Evolutionary conservation across 2,329 filamentous ascomycete genomes (phyloP).

Genomic region (Aureobasidium sp.): DNA sequence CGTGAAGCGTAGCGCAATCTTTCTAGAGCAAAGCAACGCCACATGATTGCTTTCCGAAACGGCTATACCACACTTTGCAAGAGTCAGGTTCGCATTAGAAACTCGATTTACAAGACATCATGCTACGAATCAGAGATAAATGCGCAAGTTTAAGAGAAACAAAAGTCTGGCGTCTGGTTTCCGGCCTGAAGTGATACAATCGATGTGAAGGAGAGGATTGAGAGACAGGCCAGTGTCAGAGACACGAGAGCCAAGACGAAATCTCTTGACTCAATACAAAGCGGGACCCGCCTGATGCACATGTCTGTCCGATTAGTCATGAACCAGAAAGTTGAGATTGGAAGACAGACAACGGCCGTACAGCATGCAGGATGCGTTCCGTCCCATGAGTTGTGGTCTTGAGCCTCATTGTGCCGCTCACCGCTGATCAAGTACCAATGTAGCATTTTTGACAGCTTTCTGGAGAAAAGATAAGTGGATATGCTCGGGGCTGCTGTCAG

Average conservation of each 20-base stretch:
- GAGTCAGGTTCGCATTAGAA: background rate
- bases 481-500: background rate
- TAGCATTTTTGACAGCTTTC: background rate
- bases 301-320: background rate
- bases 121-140: background rate
- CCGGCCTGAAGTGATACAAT: too few relatives aligned
- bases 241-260: background rate
- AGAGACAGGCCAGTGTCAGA: too few relatives aligned
- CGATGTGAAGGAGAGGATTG: too few relatives aligned
- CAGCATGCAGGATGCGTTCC: background rate
- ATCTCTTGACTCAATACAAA: background rate
- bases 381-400: background rate
- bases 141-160: background rate
- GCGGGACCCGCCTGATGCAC: background rate
- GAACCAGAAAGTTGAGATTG: background rate
- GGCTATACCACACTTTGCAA: background rate
- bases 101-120: background rate
- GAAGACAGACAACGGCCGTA: background rate
- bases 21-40: background rate
- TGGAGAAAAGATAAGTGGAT: background rate
- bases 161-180: background rate
- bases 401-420: background rate
- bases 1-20: background rate
- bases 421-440: background rate
- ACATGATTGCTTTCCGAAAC: background rate